Percentiles rank a stretch among this genome's conserved stretches.
phyloP scores from a whole-genome alignment of 2,329 filamentous ascomycete genomes.

The Magnaporthiopsis incrustans region DNA sequence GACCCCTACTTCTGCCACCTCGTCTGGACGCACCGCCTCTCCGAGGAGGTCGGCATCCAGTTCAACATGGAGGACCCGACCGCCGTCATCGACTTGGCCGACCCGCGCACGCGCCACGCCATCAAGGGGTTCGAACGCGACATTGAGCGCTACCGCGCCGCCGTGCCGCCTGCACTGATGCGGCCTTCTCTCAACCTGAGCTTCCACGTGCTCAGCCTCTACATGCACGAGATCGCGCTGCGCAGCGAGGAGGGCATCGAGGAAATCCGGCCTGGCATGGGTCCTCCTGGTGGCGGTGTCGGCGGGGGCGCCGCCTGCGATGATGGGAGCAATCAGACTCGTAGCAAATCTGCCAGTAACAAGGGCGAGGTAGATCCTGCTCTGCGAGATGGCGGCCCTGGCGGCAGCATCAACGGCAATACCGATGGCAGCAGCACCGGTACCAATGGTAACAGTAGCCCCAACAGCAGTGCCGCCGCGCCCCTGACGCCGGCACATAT shows the following conservation, averaged over 20 bases:
- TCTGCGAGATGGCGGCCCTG: background rate
- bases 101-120: constrained; percentile 56
- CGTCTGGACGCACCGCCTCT: constrained; percentile 52
- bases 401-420: constrained; percentile 19
- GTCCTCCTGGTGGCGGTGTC: background rate
- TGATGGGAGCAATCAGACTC: constrained; percentile 28
- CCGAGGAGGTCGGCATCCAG: constrained; percentile 60
- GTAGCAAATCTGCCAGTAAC: background rate
- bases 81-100: constrained; percentile 45
- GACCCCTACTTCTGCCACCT: constrained; percentile 52
- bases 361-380: background rate
- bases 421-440: constrained; percentile 15
- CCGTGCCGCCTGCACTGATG: constrained; percentile 44
- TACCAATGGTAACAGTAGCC: constrained; percentile 12
- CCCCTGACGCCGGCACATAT: constrained; percentile 51
- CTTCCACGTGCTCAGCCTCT: constrained; percentile 59
- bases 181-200: constrained; percentile 53
- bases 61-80: constrained; percentile 60
- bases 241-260: constrained; percentile 41
- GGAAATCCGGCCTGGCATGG: background rate
- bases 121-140: constrained; percentile 58
- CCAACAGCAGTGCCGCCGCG: constrained; percentile 7
- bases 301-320: constrained; percentile 31
- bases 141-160: constrained; percentile 49
- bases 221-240: constrained; percentile 69